These are phyloP conservation scores for Castanea sativa DNA, from an alignment of 306 rosid genomes.

Conservation along the genomic window DNA sequence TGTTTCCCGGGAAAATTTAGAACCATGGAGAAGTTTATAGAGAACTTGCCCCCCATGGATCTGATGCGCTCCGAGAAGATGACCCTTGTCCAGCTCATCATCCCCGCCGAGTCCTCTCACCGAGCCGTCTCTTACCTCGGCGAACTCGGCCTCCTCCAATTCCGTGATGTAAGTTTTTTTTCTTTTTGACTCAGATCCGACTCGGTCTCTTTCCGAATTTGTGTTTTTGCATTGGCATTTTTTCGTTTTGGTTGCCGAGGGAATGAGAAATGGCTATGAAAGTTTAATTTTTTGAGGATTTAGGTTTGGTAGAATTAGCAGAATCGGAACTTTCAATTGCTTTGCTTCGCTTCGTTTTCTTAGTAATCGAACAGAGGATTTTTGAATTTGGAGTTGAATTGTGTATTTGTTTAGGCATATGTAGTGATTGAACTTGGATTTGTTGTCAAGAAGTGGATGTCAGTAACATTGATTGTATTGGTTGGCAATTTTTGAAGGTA, in stretches of 20 bases:
- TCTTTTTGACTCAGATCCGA: conserved; percentile 27
- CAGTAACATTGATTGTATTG: conserved; percentile 28
- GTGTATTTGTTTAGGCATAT: conserved; percentile 3
- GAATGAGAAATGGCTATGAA: neutral
- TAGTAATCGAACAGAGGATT: neutral
- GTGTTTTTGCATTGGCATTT: conserved; percentile 6
- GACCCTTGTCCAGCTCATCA: conserved; percentile 93
- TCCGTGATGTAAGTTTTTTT: conserved; percentile 68
- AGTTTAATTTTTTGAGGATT: conserved; percentile 1
- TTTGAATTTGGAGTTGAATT: conserved; percentile 15
- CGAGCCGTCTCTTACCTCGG: conserved; percentile 91
- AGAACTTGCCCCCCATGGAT: conserved; percentile 85
- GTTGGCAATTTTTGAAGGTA: conserved; percentile 12
- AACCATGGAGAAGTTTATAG: conserved; percentile 58
- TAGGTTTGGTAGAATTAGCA: neutral
- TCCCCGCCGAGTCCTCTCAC: conserved; percentile 91
- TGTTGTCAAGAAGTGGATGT: conserved; percentile 7
- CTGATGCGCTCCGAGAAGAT: conserved; percentile 99
- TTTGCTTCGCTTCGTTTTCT: neutral
- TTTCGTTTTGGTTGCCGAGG: neutral
- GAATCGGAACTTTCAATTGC: neutral
- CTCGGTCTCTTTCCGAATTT: conserved; percentile 6
- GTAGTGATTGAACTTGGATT: conserved; percentile 11
- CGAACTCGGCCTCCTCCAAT: conserved; percentile 93
- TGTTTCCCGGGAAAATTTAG: conserved; percentile 47